phyloP scores from a whole-genome alignment of 306 rosid genomes.

The Casuarina cunninghamiana region DNA sequence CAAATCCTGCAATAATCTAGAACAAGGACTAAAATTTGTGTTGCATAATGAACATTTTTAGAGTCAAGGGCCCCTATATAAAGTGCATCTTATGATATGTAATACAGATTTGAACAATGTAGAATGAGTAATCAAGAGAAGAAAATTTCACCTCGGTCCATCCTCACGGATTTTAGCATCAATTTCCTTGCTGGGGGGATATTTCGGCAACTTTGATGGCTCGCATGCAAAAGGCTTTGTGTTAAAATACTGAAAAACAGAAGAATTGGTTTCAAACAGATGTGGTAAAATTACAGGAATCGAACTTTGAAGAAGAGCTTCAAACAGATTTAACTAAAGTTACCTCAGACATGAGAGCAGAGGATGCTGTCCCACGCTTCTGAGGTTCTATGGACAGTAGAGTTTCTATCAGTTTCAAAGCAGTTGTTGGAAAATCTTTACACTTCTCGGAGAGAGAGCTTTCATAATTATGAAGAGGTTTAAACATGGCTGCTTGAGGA shows the following conservation, averaged over 20 bases:
- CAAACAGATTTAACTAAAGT: neutral
- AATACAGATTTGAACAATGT: too few relatives aligned
- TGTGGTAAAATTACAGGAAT: neutral
- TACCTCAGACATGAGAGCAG: slow-evolving; percentile 90
- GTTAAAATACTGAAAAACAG: slow-evolving; percentile 68
- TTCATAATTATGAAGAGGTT: slow-evolving; percentile 74
- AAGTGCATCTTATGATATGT: neutral
- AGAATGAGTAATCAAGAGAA: too few relatives aligned
- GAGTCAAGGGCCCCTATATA: neutral
- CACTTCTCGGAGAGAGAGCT: slow-evolving; percentile 68
- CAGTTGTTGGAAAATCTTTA: slow-evolving; percentile 53
- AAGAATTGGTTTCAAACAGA: neutral
- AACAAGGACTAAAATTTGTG: too few relatives aligned
- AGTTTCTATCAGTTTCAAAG: slow-evolving; percentile 63
- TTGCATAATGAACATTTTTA: too few relatives aligned
- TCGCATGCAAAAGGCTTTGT: slow-evolving; percentile 77
- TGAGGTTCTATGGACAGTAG: slow-evolving; percentile 69
- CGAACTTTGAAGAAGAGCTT: slow-evolving; percentile 9
- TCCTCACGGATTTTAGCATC: slow-evolving; percentile 80
- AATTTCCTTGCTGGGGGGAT: slow-evolving; percentile 92
- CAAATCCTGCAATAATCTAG: neutral
- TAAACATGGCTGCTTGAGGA: slow-evolving; percentile 90
- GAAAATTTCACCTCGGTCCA: slow-evolving; percentile 46
- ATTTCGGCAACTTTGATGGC: slow-evolving; percentile 81
- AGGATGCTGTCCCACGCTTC: slow-evolving; percentile 84